Percentiles rank a stretch among this genome's conserved stretches.
phyloP scores from a whole-genome alignment of 345 rosid genomes.

The Brassica incana region DNA sequence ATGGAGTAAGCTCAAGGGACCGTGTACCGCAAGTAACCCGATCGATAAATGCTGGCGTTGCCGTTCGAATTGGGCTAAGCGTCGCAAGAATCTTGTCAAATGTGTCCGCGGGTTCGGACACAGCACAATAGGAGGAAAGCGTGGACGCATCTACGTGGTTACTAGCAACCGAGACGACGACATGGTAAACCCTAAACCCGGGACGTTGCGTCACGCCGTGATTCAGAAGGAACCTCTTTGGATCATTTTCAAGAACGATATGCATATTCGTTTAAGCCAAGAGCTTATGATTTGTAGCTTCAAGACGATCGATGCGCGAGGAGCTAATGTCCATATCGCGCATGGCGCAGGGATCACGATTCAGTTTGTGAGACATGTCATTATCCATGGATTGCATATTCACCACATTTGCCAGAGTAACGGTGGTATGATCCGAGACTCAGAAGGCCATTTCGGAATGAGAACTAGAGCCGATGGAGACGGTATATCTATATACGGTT shows the following conservation, averaged over 20 bases:
- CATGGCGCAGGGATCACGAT: constrained; percentile 69
- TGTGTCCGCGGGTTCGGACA: constrained; percentile 75
- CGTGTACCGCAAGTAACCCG: constrained; percentile 75
- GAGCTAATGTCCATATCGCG: constrained; percentile 57
- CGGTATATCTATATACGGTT: constrained; percentile 68
- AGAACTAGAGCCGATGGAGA: constrained; percentile 77
- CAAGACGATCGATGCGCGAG: constrained; percentile 83
- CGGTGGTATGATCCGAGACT: constrained; percentile 70
- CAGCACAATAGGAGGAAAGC: constrained; percentile 61
- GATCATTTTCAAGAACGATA: constrained; percentile 59
- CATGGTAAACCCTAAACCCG: constrained; percentile 56
- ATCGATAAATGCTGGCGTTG: constrained; percentile 92
- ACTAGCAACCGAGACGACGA: constrained; percentile 57
- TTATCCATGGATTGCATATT: constrained; percentile 69
- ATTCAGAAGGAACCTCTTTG: constrained; percentile 60
- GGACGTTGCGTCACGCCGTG: constrained; percentile 66
- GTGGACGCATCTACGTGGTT: constrained; percentile 57
- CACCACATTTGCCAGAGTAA: constrained; percentile 47
- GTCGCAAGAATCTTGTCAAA: constrained; percentile 54
- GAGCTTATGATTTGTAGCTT: constrained; percentile 62
- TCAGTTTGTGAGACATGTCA: constrained; percentile 55
- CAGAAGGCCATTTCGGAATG: constrained; percentile 52
- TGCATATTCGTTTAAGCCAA: constrained; percentile 61
- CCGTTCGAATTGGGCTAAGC: constrained; percentile 53
- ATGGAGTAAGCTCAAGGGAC: constrained; percentile 44